Evolutionary conservation across 148 eudicot species (phyloP).

Genomic region (Camellia lanceoleosa): DNA sequence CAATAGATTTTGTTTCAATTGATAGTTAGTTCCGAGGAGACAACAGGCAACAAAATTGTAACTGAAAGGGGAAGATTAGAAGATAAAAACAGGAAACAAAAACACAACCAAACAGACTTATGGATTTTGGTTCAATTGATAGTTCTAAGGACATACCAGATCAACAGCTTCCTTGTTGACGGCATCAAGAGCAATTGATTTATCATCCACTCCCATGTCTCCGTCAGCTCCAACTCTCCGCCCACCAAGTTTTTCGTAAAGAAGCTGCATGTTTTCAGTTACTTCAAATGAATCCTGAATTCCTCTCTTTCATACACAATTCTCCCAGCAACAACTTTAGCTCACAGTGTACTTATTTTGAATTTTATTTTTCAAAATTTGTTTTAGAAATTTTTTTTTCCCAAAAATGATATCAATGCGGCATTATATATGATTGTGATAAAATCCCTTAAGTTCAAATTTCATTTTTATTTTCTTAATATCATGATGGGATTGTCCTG

Average conservation of each 20-base stretch:
- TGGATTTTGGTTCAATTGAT: not conserved
- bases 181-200: conserved; percentile 29
- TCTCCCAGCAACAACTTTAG: not conserved
- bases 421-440: no score
- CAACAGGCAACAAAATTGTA: not conserved
- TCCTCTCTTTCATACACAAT: not conserved
- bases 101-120: not conserved
- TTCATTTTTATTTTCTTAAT: not conserved
- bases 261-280: conserved; percentile 14
- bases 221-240: conserved; percentile 11
- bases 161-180: conserved; percentile 37
- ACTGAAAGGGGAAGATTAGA: not conserved
- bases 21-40: no score
- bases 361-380: not conserved
- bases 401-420: no score
- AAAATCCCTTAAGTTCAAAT: no score
- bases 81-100: no score
- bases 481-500: not conserved
- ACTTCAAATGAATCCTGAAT: not conserved
- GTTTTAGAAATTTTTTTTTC: no score
- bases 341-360: not conserved
- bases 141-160: conserved; percentile 32
- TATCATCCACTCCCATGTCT: conserved; percentile 23
- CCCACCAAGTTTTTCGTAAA: conserved; percentile 15
- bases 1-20: no score